phyloP scores from a whole-genome alignment of 306 rosid species.

The Citrullus amarus region DNA sequence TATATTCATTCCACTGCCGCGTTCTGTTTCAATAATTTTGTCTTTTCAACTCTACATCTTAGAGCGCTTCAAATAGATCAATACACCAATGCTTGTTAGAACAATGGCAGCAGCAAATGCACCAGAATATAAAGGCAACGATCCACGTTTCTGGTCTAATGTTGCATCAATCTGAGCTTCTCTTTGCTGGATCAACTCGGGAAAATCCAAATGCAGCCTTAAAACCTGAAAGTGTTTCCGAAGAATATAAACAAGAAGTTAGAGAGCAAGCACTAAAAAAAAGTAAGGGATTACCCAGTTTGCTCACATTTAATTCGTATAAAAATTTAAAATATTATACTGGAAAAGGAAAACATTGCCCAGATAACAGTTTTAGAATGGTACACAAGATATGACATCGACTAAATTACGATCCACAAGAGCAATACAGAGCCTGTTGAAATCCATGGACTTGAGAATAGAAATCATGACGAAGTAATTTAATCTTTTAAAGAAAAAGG shows the following conservation, averaged over 20 bases:
- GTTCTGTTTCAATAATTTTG: neutral
- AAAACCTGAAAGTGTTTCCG: constrained; percentile 41
- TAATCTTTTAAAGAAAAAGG: neutral
- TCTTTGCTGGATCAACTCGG: constrained; percentile 20
- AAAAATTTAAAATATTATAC: neutral
- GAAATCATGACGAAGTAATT: neutral
- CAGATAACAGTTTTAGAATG: neutral
- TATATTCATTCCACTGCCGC: neutral
- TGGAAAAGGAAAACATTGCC: neutral
- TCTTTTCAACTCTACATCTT: constrained; percentile 7
- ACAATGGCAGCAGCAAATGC: constrained; percentile 47
- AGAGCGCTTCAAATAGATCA: constrained; percentile 62
- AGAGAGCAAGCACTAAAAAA: neutral
- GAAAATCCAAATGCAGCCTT: constrained; percentile 67
- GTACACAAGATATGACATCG: neutral
- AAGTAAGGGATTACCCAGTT: neutral
- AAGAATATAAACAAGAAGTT: neutral
- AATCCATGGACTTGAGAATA: neutral
- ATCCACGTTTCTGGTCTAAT: constrained; percentile 13
- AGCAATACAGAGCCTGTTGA: neutral
- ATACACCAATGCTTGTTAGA: constrained; percentile 41
- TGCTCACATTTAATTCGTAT: neutral
- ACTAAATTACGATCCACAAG: neutral
- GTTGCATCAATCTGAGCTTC: constrained; percentile 10
- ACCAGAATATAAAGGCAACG: constrained; percentile 27